Evolutionary conservation across 2,329 filamentous ascomycete genomes (phyloP).

Genomic region (Tricladium varicosporioides): DNA sequence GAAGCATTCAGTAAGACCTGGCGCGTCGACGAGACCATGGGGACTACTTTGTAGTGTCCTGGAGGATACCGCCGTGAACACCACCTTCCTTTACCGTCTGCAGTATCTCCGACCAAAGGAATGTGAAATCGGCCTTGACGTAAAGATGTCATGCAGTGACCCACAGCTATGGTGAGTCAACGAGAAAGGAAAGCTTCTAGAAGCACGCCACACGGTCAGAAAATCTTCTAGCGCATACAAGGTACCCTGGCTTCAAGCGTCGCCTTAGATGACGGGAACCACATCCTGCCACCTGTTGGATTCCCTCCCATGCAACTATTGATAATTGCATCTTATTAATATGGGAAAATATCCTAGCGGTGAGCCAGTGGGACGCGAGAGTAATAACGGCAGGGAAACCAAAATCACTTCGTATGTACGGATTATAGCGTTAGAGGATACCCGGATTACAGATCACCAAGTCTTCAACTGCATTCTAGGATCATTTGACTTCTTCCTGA

Average conservation of each 20-base stretch:
- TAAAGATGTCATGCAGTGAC: neutral
- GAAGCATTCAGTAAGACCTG: no score
- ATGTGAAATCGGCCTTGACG: neutral
- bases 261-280: neutral
- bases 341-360: slow-evolving; percentile 6
- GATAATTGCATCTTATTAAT: slow-evolving; percentile 2
- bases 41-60: no score
- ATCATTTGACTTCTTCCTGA: no score
- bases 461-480: no score
- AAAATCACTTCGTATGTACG: no score
- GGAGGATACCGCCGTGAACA: neutral
- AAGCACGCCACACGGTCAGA: slow-evolving; percentile 15
- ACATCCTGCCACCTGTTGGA: neutral
- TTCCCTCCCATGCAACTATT: no score
- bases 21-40: no score
- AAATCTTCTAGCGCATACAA: slow-evolving; percentile 16
- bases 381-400: no score
- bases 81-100: slow-evolving; percentile 1
- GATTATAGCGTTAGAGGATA: no score
- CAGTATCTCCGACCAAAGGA: neutral
- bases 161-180: neutral
- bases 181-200: slow-evolving; percentile 21
- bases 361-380: neutral
- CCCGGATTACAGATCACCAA: no score
- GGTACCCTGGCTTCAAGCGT: neutral